Evolutionary conservation across 2,329 filamentous ascomycete genomes (phyloP), one percentile per base, ranked within the genome.

Genomic region (Elsinoe ampelina): DNA sequence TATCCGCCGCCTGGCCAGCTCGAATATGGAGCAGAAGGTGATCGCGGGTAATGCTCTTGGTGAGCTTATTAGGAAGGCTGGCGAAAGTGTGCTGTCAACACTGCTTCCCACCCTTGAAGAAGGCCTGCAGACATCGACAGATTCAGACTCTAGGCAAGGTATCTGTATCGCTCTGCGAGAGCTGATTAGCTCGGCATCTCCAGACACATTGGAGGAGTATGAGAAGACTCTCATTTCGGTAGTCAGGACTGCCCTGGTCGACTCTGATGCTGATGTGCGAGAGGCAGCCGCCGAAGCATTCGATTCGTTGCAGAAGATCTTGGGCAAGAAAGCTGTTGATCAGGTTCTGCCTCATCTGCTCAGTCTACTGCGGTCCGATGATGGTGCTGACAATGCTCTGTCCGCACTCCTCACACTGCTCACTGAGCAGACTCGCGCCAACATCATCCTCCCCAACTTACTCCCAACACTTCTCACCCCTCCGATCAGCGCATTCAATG

Each of bases 11-110:
- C 81, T 98, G 63, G 93, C 90, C 60, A 97, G 91, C 70, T 87
- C 91, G 45, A 97, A 96, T 68, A 91, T 95, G 85, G 93, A 98
- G 71, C 93, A 98, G 72, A 97, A 96, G 77, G 87, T 95, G 64
- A 98, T 98, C 77, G 93, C 95, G 63, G 92, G 92, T 70, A 97
- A 97, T 70, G 90, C 93, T 50, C 80, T 98, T 57, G 93, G 93
- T 67, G 93, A 98, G 70, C 83, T 98, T 63, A 97, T 98, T 67
- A 86, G 93, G 66, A 96, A 95, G 73, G 92, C 93, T 66, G 93
- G 95, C 60, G 93, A 98, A 70, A 87, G 89, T 57, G 91, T 98
- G 58, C 78, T 98, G 61, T 83, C 90, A 20, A 95, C 83, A 42
- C 75, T 98, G 59, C 75, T 98, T 59, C 93, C 93, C 30, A 95